Evolutionary conservation across 441 rosid genomes (phyloP), one percentile per base, ranked within the genome.

Genomic region (Capsella rubella): DNA sequence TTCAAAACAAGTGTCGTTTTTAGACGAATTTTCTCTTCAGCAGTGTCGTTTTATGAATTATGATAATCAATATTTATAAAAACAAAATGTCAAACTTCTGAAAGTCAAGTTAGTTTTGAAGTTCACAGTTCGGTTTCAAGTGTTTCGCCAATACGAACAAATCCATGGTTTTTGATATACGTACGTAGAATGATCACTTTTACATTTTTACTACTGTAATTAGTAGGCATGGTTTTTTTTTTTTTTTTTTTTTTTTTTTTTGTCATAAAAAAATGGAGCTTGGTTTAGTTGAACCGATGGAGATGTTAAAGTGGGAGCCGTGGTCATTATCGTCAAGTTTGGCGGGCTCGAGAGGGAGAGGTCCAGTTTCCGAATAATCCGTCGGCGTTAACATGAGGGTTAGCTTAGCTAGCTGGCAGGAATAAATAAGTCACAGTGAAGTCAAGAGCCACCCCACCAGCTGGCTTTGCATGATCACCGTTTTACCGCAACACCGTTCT

Each of bases 371-470:
- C 75, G 67, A 70, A 72, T 72, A 52, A 35, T 60, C 42, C 76
- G 67, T 64, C 50, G 27, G 42, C 64, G 80, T 72, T 60, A 71
- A 21, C 37, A 18, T 29, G 15, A 37, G 56, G 39, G 8, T 64
- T 7, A 65, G 65, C 67, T 64, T 7, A 65, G 65, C 67, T 72
- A 72, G 77, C 60, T 77, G 80, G 80, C 64, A 66, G 27, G 42
- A 45, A 2, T 55, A 65, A 21, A 34, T 34, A 34, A 34, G 25
- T 34, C 1, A 21, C 45, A 10, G 49, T 32, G 51, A 42, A 28
- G 35, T 54, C 35, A 58, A 77, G 63, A 64, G 28, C 28, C 58
- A 57, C 18, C 35, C 25, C 25, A 21, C 25, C 58, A 66, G 73
- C 64, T 77, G 70, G 77, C 69, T 32, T 25, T 59, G 45, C 47